These are phyloP conservation scores for Adansonia digitata DNA, from an alignment of 345 rosid species.

Conservation along the genomic window DNA sequence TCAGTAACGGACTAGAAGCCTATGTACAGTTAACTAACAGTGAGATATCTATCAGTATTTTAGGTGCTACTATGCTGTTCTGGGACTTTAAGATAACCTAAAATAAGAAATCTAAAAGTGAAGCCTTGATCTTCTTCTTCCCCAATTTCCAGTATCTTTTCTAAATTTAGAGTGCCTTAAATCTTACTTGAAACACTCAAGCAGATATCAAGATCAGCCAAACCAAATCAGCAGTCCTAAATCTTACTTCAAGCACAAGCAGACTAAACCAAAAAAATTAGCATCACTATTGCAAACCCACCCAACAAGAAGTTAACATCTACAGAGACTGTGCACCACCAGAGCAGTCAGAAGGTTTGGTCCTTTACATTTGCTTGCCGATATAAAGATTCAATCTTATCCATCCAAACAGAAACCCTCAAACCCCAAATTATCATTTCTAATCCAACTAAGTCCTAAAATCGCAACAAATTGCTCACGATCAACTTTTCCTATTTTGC, in stretches of 20 bases:
- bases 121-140: not conserved
- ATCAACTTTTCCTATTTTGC: not conserved
- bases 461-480: not conserved
- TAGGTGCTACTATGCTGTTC: too few relatives aligned
- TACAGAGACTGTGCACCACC: not conserved
- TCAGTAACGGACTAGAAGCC: too few relatives aligned
- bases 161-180: not conserved
- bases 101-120: not conserved
- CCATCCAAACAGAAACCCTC: not conserved
- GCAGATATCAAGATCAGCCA: not conserved
- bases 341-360: not conserved
- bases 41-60: too few relatives aligned
- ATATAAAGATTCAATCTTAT: not conserved
- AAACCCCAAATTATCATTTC: not conserved
- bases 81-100: not conserved
- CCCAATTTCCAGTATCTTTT: not conserved
- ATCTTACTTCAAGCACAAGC: not conserved
- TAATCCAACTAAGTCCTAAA: not conserved
- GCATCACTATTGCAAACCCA: not conserved
- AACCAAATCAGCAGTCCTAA: not conserved
- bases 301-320: too few relatives aligned
- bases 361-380: not conserved
- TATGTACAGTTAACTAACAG: too few relatives aligned
- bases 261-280: not conserved
- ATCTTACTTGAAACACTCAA: not conserved